Evolutionary conservation across 495 filamentous ascomycete species (phyloP).

Genomic region (Alectoria sarmentosa): DNA sequence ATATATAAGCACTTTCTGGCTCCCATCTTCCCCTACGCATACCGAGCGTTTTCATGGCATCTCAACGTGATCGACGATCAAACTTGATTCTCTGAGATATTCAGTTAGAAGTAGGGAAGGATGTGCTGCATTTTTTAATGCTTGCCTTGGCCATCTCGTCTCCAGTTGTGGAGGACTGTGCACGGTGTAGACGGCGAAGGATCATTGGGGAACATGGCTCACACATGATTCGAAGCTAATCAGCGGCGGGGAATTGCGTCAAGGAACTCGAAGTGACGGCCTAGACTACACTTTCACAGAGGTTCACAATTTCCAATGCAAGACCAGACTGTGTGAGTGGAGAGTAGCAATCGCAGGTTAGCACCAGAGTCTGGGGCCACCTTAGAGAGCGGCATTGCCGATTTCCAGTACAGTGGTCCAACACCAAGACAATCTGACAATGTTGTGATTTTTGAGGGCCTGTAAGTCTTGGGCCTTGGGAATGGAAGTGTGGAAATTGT

Average conservation of each 20-base stretch:
- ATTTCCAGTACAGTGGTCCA: background rate
- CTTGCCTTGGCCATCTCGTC: background rate
- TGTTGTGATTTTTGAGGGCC: background rate
- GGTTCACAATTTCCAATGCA: background rate
- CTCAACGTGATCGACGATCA: background rate
- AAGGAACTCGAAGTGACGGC: background rate
- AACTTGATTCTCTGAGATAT: background rate
- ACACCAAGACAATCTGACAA: background rate
- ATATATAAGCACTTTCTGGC: background rate
- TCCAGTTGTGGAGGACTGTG: constrained; percentile 1
- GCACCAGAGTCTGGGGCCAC: background rate
- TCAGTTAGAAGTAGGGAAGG: background rate
- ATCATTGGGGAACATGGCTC: background rate
- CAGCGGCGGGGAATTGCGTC: background rate
- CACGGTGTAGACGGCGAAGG: background rate
- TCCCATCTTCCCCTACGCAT: background rate
- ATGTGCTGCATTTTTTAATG: background rate
- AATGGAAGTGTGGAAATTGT: background rate
- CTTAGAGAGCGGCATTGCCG: background rate
- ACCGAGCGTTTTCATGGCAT: background rate
- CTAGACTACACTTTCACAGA: background rate
- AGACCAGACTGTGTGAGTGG: background rate
- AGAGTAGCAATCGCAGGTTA: background rate
- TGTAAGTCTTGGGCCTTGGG: background rate
- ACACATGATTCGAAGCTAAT: background rate